A percentile compares a stretch with the other conserved stretches of the same genome.
phyloP scores from a whole-genome alignment of 768 basidiomycete species.

The Neoboletus magnificus region DNA sequence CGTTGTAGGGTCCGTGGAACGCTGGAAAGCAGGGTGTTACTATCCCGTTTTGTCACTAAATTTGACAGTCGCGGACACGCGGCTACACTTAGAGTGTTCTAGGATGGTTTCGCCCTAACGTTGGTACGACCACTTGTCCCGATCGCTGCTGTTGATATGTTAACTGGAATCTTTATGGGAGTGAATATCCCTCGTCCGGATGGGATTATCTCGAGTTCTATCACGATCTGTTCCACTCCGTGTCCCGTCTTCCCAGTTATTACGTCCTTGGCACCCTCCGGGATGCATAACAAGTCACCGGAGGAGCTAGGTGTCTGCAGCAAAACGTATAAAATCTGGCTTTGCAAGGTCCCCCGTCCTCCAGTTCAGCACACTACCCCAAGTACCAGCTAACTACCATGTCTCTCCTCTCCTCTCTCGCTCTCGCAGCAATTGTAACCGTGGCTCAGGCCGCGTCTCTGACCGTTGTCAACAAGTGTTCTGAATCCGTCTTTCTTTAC shows the following conservation, averaged over 20 bases:
- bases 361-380: neutral
- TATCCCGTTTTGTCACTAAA: neutral
- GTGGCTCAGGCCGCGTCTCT: constrained; percentile 28
- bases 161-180: neutral
- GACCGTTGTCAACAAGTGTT: constrained; percentile 27
- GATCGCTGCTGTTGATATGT: neutral
- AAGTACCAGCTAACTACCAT: neutral
- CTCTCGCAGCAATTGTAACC: constrained; percentile 18
- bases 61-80: neutral
- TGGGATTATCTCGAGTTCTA: neutral
- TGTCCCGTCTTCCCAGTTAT: neutral
- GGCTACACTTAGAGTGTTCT: no score
- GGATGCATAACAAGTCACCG: neutral
- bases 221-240: neutral
- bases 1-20: neutral
- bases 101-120: neutral
- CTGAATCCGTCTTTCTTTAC: constrained; percentile 27
- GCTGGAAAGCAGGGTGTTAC: neutral
- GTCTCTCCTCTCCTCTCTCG: constrained; percentile 17
- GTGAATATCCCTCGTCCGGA: neutral
- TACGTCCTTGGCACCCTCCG: neutral
- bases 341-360: neutral
- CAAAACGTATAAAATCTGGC: constrained; percentile 13
- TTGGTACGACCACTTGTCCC: neutral
- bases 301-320: neutral